A percentile compares a stretch with the other conserved stretches of the same genome.
These are phyloP conservation scores for Triticum turgidum DNA, from an alignment of 176 grass and related monocot genomes.

Conservation along the genomic window DNA sequence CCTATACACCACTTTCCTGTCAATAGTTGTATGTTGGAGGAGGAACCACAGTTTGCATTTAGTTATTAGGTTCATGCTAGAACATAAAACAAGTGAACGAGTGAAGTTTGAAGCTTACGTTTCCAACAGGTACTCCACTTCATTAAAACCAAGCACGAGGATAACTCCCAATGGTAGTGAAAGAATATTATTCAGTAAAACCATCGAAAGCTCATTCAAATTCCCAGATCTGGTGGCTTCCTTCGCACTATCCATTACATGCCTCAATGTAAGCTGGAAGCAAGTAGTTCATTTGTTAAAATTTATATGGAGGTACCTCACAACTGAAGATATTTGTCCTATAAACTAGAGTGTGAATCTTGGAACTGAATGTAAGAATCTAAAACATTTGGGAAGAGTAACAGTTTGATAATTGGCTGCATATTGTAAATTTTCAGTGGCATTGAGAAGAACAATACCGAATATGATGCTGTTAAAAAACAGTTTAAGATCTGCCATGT, in stretches of 20 bases:
- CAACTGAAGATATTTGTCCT: background rate
- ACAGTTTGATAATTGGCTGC: background rate
- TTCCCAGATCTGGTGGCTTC: slow-evolving; percentile 89
- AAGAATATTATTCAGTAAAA: slow-evolving; percentile 89
- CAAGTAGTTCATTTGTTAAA: slow-evolving; percentile 29
- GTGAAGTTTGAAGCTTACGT: slow-evolving; percentile 64
- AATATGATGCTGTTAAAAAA: slow-evolving; percentile 94
- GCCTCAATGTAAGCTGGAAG: slow-evolving; percentile 82
- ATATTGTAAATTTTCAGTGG: background rate
- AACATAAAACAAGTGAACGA: background rate
- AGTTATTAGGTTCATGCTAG: background rate
- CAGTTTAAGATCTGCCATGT: slow-evolving; percentile 89
- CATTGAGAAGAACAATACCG: slow-evolving; percentile 57
- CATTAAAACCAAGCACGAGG: slow-evolving; percentile 78
- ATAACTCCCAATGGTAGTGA: slow-evolving; percentile 82
- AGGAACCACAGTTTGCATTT: background rate
- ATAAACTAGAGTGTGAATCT: background rate
- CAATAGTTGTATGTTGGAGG: too few species aligned
- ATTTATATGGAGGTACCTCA: slow-evolving; percentile 11
- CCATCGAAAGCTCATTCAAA: slow-evolving; percentile 97
- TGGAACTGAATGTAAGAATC: background rate
- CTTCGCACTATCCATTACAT: slow-evolving; percentile 97
- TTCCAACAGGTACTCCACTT: slow-evolving; percentile 79
- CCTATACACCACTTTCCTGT: too few species aligned
- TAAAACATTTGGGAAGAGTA: background rate